These are phyloP conservation scores for Scenedesmus sp. DNA, from an alignment of 163 green algal genomes.

Conservation along the genomic window DNA sequence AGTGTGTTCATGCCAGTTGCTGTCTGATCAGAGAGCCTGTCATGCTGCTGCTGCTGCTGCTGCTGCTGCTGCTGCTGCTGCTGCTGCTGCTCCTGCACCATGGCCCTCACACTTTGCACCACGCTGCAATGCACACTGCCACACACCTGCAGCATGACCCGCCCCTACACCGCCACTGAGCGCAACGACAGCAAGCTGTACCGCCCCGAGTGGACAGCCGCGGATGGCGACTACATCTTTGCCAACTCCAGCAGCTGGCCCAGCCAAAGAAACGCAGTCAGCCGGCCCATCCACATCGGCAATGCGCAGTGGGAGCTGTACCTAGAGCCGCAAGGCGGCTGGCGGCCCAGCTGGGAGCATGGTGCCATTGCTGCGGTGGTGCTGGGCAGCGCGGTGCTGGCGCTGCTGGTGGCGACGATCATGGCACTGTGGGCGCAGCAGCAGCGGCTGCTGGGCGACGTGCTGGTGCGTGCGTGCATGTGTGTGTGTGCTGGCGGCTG, in stretches of 20 bases:
- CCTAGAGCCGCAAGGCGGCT: conserved; percentile 52
- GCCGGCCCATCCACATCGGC: conserved; percentile 45
- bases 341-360: conserved; percentile 47
- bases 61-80: neutral
- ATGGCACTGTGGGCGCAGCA: conserved; percentile 52
- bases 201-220: conserved; percentile 31
- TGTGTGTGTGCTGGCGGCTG: neutral
- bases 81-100: neutral
- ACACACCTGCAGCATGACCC: conserved; percentile 50
- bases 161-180: conserved; percentile 54
- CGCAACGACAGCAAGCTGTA: conserved; percentile 24
- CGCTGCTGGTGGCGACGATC: conserved; percentile 51
- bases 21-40: neutral
- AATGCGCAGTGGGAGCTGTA: conserved; percentile 48
- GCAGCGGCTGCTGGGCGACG: conserved; percentile 43
- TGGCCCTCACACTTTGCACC: neutral
- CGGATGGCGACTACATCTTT: conserved; percentile 32
- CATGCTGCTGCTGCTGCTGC: neutral
- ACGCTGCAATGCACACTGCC: no score
- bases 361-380: conserved; percentile 53
- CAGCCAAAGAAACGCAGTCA: neutral
- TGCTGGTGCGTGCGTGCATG: conserved; percentile 38
- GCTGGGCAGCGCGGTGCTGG: conserved; percentile 48
- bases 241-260: conserved; percentile 33
- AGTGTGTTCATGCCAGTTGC: neutral